Evolutionary conservation across 1,284 basidiomycete genomes (phyloP), one percentile per base, ranked within the genome.

Genomic region (Gymnopus androsaceus): DNA sequence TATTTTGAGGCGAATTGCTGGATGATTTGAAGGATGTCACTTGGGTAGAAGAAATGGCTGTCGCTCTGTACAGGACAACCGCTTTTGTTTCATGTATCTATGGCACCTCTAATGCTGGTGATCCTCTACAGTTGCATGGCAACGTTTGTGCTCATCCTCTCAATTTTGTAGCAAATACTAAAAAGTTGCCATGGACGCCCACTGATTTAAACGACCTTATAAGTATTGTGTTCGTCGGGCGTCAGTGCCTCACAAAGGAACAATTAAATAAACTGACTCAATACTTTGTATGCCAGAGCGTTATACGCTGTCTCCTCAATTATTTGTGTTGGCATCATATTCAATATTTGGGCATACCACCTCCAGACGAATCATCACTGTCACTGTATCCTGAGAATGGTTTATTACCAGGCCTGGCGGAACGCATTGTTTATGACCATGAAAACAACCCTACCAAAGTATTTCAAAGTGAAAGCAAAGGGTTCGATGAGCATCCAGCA

Each of bases 251-350:
- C 41, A 55, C 60, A 3, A 23, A 38, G 28, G 49, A 58, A 4
- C 42, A 49, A 8, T 17, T 60, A 8, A 21, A 55, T 44, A 47
- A 33, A 30, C 14, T 9, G 9, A 33, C 4, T 21, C 27, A 11
- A n/a, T 48, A 31, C 33, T 8, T 21, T 17, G 30, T 48, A 12
- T 11, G 23, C 12, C 4, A 30, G 12, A 23, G 12, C 21, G 19
- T 6, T 4, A 27, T 40, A 15, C 12, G 7, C 12, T 14, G 11
- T 11, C 67, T 67, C 30, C 50, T 70, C 4, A 6, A 51, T 12
- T 70, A 64, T 64, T 48, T 69, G 17, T 61, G 64, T 49, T 9
- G n/a, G 5, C 50, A 66, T 46, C 67, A 69, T 56, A 55, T 45
- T 14, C 42, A 66, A 9, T 70, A 68, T 54, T 14, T 21, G 3